Conservation (phyloP, 2,329 filamentous ascomycete species). For the Alternaria infectoria region DNA sequence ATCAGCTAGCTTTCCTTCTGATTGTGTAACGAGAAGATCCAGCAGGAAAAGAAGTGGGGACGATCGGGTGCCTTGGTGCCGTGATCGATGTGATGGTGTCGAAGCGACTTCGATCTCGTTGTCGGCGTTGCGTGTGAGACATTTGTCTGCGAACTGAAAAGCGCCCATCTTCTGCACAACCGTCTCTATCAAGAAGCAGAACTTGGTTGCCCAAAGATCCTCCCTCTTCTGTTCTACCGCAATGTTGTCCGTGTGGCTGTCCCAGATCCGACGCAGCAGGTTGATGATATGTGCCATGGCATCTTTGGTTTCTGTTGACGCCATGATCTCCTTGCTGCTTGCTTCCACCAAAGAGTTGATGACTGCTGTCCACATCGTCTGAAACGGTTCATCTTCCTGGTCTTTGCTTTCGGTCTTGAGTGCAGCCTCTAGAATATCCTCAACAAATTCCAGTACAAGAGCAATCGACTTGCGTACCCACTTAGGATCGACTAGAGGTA, state of each 20-base stretch:
- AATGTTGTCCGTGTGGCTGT: slow-evolving; percentile 53
- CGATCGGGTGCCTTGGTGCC: slow-evolving; percentile 57
- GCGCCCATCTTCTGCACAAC: slow-evolving; percentile 59
- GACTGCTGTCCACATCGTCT: slow-evolving; percentile 67
- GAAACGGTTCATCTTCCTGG: slow-evolving; percentile 56
- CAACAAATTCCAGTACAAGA: slow-evolving; percentile 68
- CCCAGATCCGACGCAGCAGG: slow-evolving; percentile 74
- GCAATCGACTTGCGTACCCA: slow-evolving; percentile 80
- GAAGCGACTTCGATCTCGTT: slow-evolving; percentile 67
- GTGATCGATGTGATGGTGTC: slow-evolving; percentile 68
- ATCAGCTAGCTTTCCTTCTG: slow-evolving; percentile 45
- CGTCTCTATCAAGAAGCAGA: slow-evolving; percentile 59
- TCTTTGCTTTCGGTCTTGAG: slow-evolving; percentile 51
- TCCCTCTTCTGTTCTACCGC: slow-evolving; percentile 43
- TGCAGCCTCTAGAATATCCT: slow-evolving; percentile 58
- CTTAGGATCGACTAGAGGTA: slow-evolving; percentile 82
- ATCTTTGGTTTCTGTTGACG: slow-evolving; percentile 80
- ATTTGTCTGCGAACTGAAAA: slow-evolving; percentile 58
- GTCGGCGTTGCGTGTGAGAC: slow-evolving; percentile 59
- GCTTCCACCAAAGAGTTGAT: slow-evolving; percentile 69
- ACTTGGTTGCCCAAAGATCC: slow-evolving; percentile 56
- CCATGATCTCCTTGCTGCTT: slow-evolving; percentile 85
- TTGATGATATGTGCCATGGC: slow-evolving; percentile 77
- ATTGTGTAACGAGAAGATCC: slow-evolving; percentile 61
- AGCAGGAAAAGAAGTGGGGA: slow-evolving; percentile 72